Conservation (phyloP, 306 rosid species). For the Castanea crenata region DNA sequence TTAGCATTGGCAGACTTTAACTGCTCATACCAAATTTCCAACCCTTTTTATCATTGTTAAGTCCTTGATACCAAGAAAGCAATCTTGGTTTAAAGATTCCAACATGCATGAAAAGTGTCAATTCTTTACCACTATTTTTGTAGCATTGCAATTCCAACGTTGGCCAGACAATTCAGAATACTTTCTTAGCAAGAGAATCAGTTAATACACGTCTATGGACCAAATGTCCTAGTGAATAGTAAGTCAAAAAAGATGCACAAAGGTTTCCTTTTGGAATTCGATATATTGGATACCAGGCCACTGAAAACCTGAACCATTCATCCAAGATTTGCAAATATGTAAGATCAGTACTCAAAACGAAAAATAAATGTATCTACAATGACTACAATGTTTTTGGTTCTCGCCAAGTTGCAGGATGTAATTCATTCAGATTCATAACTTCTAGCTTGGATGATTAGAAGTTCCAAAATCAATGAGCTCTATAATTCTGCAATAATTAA, state of each 20-base stretch:
- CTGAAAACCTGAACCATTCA: conserved; percentile 18
- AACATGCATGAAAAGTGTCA: no score
- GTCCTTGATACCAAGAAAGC: no score
- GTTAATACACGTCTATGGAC: conserved; percentile 1
- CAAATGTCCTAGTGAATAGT: conserved; percentile 27
- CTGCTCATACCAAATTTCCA: no score
- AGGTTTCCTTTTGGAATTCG: conserved; percentile 24
- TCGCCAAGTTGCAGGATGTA: conserved; percentile 23
- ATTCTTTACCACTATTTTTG: conserved; percentile 13
- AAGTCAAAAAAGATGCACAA: conserved; percentile 23
- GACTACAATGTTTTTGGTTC: neutral
- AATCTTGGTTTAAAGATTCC: no score
- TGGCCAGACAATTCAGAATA: conserved; percentile 7
- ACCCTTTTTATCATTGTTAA: no score
- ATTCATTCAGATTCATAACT: conserved; percentile 12
- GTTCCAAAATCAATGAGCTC: conserved; percentile 10
- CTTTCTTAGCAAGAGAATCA: neutral
- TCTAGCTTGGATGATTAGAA: conserved; percentile 14
- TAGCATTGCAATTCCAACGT: conserved; percentile 23
- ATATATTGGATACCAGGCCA: conserved; percentile 29
- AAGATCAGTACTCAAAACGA: neutral
- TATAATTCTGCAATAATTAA: conserved; percentile 19
- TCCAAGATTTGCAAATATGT: neutral
- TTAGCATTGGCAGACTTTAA: no score
- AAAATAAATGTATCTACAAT: neutral